Evolutionary conservation across 78 protist species (phyloP), one percentile per base, ranked within the genome.

Genomic region (Chrysochromulina parva): DNA sequence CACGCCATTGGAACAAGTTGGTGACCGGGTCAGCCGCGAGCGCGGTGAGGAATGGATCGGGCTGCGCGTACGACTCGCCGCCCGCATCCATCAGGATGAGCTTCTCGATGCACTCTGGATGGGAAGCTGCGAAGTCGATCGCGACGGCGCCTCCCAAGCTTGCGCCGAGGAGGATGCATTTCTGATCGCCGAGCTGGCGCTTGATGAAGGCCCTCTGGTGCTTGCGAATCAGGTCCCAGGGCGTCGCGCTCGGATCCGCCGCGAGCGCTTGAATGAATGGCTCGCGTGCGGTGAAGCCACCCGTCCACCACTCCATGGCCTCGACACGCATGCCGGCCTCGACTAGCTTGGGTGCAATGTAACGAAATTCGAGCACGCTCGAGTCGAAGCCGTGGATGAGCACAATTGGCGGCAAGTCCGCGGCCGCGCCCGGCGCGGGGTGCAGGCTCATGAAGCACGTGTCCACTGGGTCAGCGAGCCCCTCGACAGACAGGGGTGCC

Each of bases 321-420:
- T 69, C 78, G 52, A 69, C 78, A 0, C 78, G 78, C 78, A 69
- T 28, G 24, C 78, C 78, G 19, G 78, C 78, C 10, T 28, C 50
- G 52, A 28, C 13, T 50, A 69, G 59, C 59, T 3, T 3, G 48
- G 3, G 52, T 13, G 50, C 28, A 19, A 69, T 4, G 16, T 69
- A 69, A 5, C 78, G 78, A 50, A 69, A 69, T 54, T 69, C 78
- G 78, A 69, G 78, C 78, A 69, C 48, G 52, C 26, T 13, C 52
- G 78, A 69, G 50, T 69, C 78, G 78, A 69, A 69, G 78, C 78
- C 78, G 50, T 69, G 78, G 78, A 69, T 69, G 50, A 69, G 78
- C 78, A 69, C 28, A 13, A 69, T 9, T 19, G 78, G 78, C 50
- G 78, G 78, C 52, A 50, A 28, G 13, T 69, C 78, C 14, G 78